Evolutionary conservation across 129 eudicot species (phyloP).

Genomic region (Ambrosia artemisiifolia): DNA sequence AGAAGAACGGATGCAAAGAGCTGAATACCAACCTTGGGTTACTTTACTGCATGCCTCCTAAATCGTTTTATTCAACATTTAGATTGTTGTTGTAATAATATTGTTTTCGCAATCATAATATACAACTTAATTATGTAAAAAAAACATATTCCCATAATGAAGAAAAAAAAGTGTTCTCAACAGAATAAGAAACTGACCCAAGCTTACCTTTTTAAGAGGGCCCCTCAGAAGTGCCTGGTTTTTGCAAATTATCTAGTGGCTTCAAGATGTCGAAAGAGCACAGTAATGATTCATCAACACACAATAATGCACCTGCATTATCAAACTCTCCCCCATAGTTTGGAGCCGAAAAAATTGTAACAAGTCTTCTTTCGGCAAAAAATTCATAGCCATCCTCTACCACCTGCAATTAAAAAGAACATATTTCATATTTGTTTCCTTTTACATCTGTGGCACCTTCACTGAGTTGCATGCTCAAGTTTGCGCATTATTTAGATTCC

Average conservation of each 20-base stretch:
- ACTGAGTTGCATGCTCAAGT: background rate
- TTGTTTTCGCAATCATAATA: background rate
- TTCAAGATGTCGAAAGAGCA: conserved; percentile 85
- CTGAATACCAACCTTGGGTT: background rate
- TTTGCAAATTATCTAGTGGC: conserved; percentile 32
- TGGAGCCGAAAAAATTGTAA: conserved; percentile 84
- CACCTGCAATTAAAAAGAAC: conserved; percentile 39
- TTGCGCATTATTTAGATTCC: background rate
- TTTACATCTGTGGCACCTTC: background rate
- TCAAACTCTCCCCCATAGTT: conserved; percentile 91
- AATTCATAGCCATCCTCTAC: conserved; percentile 92
- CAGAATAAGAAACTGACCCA: background rate
- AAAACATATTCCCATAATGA: background rate
- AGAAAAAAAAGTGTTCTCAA: background rate
- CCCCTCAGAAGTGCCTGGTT: conserved; percentile 47
- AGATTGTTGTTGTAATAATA: background rate
- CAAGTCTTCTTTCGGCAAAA: conserved; percentile 72
- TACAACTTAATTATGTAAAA: background rate
- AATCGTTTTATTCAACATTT: background rate
- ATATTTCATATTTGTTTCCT: conserved; percentile 1
- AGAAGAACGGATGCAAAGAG: background rate
- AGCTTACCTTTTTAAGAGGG: conserved; percentile 63
- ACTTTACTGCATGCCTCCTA: background rate
- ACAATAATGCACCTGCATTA: conserved; percentile 79
- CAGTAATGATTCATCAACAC: conserved; percentile 60